phyloP scores from a whole-genome alignment of 306 rosid species.

The Astragalus membranaceus region DNA sequence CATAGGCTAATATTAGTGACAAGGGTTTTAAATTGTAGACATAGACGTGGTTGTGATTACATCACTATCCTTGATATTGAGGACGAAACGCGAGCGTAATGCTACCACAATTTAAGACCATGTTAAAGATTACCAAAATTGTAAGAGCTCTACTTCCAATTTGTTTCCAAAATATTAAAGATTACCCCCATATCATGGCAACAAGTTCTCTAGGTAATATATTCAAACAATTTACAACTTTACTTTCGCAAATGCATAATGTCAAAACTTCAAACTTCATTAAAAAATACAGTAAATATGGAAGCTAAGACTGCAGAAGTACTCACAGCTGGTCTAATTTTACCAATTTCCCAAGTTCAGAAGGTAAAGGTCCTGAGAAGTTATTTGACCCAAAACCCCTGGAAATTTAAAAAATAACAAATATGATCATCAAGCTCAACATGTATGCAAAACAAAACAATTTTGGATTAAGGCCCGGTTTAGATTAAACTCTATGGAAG shows the following conservation, averaged over 20 bases:
- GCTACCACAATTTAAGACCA: not conserved
- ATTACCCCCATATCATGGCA: not conserved
- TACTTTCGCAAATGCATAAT: not conserved
- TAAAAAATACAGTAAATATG: not conserved
- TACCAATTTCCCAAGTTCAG: constrained; percentile 56
- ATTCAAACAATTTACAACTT: not conserved
- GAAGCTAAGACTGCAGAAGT: not conserved
- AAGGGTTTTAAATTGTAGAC: no score
- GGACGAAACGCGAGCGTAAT: no score
- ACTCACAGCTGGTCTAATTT: constrained; percentile 55
- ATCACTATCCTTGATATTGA: no score
- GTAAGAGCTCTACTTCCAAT: not conserved
- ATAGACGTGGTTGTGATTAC: no score
- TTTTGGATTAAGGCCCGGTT: not conserved
- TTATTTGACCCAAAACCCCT: constrained; percentile 55
- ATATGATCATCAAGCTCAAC: not conserved
- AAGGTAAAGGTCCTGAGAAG: constrained; percentile 68
- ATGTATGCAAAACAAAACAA: not conserved
- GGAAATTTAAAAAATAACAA: constrained; percentile 17
- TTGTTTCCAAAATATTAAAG: not conserved
- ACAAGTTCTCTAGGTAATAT: not conserved
- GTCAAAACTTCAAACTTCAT: not conserved
- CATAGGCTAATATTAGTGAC: not conserved
- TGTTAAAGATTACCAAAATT: not conserved
- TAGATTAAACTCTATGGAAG: not conserved